Conservation (phyloP, 345 rosid genomes). For the Hibiscus mutabilis region DNA sequence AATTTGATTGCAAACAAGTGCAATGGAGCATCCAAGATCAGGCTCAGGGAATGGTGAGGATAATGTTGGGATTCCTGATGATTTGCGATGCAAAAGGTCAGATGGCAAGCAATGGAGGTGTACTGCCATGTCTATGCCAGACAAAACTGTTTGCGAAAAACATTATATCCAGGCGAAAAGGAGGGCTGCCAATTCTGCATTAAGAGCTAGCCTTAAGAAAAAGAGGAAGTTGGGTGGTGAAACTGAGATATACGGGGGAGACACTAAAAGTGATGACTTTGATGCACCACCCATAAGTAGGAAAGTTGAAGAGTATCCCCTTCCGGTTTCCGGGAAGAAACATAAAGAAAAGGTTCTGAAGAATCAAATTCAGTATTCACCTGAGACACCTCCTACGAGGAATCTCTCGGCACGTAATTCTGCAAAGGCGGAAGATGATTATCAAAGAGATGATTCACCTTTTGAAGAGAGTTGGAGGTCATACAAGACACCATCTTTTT, state of each 20-base stretch:
- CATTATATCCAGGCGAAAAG: conserved; percentile 91
- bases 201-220: conserved; percentile 78
- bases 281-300: conserved; percentile 37
- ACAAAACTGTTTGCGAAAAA: conserved; percentile 95
- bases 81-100: conserved; percentile 92
- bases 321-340: conserved; percentile 34
- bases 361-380: conserved; percentile 38
- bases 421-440: conserved; percentile 34
- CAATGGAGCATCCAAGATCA: conserved; percentile 48
- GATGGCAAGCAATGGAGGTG: conserved; percentile 99
- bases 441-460: conserved; percentile 43
- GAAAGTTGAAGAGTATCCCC: conserved; percentile 34
- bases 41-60: conserved; percentile 60
- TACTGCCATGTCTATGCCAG: conserved; percentile 96
- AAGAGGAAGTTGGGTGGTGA: conserved; percentile 58
- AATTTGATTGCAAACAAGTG: conserved; percentile 17
- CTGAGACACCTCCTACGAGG: conserved; percentile 49
- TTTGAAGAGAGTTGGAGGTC: conserved; percentile 60
- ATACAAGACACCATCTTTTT: conserved; percentile 41
- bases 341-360: conserved; percentile 40
- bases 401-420: conserved; percentile 32
- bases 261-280: conserved; percentile 47
- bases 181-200: conserved; percentile 89
- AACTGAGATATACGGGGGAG: conserved; percentile 37
- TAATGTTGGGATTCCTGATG: conserved; percentile 70